Base-by-base conservation (phyloP, 345 rosid species). In the Lepidium didymum region DNA sequence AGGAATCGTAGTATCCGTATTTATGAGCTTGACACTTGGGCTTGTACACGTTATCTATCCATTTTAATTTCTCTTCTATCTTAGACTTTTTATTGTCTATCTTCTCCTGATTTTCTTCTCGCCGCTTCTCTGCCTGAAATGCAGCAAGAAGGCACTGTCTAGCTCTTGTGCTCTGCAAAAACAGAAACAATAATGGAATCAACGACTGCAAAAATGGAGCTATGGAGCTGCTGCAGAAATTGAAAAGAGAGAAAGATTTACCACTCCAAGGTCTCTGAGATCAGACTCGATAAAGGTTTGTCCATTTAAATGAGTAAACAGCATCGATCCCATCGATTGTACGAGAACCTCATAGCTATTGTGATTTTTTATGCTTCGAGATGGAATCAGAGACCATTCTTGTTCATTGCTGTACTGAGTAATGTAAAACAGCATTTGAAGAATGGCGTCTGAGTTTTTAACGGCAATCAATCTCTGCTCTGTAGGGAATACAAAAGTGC, bases 381-480 rank as follows among this genome's bases (percentile, higher is more conserved):
- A 11, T 44, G 87, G 87, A 43, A 76, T 41, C 0, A 8, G 68
- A 1, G 37, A 10, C 34, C 14, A 41, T 62, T 88, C 94, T 53
- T 15, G 41, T 25, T 64, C 74, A 16, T 78, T 49, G 38, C 54
- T 69, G 18, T 77, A 63, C 81, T 88, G 96, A 57, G 64, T 78
- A 56, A 94, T 73, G 72, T 87, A 85, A 68, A 84, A 87, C 77
- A 93, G 67, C 2, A 88, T 53, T 67, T 93, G 97, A 58, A 90
- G 82, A 73, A 87, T 65, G 27, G 92, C 91, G 62, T 87, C 94
- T 3, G 96, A 78, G 76, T 93, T 90, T 73, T 50, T 80, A 71
- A 83, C 62, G 1, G 76, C 71, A 13, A 90, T 69, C 81, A 79
- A 70, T 56, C 78, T 80, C 19, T 68, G 73, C 54, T 78, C 86